These are phyloP conservation scores for Triticum urartu DNA, from an alignment of 176 grass and related monocot genomes.

Conservation along the genomic window DNA sequence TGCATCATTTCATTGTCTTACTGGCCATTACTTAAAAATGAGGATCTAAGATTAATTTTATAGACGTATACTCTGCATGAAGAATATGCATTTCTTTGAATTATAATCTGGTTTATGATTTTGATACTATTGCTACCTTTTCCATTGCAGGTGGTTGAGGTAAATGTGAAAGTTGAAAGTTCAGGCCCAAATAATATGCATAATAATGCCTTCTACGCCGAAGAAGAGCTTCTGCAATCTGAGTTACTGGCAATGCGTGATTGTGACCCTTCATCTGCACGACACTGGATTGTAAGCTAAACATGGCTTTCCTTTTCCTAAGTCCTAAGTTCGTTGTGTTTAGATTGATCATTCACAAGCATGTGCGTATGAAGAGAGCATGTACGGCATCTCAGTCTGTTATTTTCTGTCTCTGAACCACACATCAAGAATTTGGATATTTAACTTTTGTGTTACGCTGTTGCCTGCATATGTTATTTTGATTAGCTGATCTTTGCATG, in stretches of 20 bases:
- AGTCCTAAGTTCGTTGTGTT: neutral
- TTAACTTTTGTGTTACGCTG: neutral
- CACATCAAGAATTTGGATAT: neutral
- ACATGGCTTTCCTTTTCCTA: neutral
- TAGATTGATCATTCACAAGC: neutral
- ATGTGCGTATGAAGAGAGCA: neutral
- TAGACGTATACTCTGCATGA: neutral
- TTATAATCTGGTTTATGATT: neutral
- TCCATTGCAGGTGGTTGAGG: constrained; percentile 77
- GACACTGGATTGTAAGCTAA: constrained; percentile 95
- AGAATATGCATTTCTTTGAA: neutral
- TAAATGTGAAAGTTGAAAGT: constrained; percentile 90
- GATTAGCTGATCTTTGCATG: constrained; percentile 21
- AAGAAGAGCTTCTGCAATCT: constrained; percentile 83
- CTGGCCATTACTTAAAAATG: neutral
- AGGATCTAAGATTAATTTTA: neutral
- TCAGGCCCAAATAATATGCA: constrained; percentile 88
- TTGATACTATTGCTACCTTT: neutral
- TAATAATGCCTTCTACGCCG: constrained; percentile 92
- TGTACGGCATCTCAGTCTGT: neutral
- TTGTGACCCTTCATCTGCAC: constrained; percentile 75
- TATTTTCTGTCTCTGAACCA: neutral
- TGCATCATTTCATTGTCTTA: neutral
- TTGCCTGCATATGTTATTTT: constrained; percentile 22
- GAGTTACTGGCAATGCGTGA: constrained; percentile 97